Evolutionary conservation across 805 yeast species (phyloP).

Genomic region (Zygosaccharomyces bailii): DNA sequence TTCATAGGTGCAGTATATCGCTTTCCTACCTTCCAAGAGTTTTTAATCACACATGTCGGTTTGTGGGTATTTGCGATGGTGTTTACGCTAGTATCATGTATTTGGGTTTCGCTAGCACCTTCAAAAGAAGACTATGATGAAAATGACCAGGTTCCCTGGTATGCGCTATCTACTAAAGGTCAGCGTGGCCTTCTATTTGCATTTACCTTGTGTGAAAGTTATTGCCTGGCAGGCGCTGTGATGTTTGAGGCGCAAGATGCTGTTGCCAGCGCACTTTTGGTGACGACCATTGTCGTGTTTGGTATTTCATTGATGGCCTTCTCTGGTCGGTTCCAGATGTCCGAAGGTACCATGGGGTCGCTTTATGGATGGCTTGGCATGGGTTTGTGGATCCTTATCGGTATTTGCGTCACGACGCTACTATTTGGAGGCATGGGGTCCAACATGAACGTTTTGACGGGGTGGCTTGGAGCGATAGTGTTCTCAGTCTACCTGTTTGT

Average conservation of each 20-base stretch:
- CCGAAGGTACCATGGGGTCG: conserved; percentile 35
- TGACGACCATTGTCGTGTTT: conserved; percentile 67
- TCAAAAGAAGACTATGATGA: conserved; percentile 63
- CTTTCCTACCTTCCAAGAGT: conserved; percentile 30
- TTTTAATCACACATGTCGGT: conserved; percentile 61
- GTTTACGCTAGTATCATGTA: conserved; percentile 60
- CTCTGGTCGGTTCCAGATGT: conserved; percentile 47
- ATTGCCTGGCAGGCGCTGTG: conserved; percentile 64
- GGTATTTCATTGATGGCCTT: conserved; percentile 75
- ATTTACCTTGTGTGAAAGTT: conserved; percentile 74
- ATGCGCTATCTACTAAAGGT: conserved; percentile 25
- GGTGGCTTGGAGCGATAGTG: conserved; percentile 68
- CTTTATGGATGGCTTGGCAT: conserved; percentile 41
- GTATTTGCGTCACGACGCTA: conserved; percentile 60
- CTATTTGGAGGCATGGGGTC: conserved; percentile 61
- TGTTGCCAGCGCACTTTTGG: conserved; percentile 64
- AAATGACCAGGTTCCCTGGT: conserved; percentile 29
- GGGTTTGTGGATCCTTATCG: conserved; percentile 64
- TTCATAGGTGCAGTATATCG: conserved; percentile 24
- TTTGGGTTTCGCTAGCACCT: conserved; percentile 61
- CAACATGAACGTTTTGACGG: conserved; percentile 62
- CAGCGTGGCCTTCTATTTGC: conserved; percentile 51
- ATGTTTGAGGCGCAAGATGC: conserved; percentile 58
- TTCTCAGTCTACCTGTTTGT: conserved; percentile 70
- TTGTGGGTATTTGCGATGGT: conserved; percentile 51